Conservation (phyloP, 108 stramenopile genomes). For the Nitzschia sp. region DNA sequence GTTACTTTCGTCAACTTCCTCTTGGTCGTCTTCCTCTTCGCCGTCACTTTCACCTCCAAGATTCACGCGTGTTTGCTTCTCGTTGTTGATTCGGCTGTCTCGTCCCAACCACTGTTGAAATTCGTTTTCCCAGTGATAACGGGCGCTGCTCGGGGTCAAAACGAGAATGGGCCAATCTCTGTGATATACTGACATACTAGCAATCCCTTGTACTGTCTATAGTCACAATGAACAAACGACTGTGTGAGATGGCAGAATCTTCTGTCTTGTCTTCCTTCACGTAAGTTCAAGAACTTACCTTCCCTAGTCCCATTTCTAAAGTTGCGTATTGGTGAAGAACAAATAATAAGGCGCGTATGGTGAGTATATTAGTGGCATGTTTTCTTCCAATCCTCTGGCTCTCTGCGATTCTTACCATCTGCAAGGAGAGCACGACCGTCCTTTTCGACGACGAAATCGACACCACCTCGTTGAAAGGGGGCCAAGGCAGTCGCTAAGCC, state of each 20-base stretch:
- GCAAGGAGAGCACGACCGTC: slow-evolving; percentile 89
- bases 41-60: slow-evolving; percentile 10
- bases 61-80: neutral
- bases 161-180: slow-evolving; percentile 93
- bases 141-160: slow-evolving; percentile 86
- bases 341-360: slow-evolving; percentile 1
- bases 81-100: slow-evolving; percentile 29
- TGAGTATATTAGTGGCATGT: slow-evolving; percentile 30
- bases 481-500: slow-evolving; percentile 66
- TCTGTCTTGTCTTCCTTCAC: neutral
- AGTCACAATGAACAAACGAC: too few relatives aligned
- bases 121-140: slow-evolving; percentile 95
- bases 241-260: slow-evolving; percentile 14
- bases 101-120: slow-evolving; percentile 83
- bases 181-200: slow-evolving; percentile 74
- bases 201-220: slow-evolving; percentile 91
- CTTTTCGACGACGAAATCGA: slow-evolving; percentile 78
- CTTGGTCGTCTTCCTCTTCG: slow-evolving; percentile 15
- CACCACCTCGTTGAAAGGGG: slow-evolving; percentile 84
- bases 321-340: neutral
- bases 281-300: slow-evolving; percentile 14
- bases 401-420: slow-evolving; percentile 44
- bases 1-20: slow-evolving; percentile 15
- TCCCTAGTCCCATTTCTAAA: slow-evolving; percentile 58
- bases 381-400: slow-evolving; percentile 30